Evolutionary conservation across 2,329 filamentous ascomycete genomes (phyloP).

Genomic region (Nothophoma quercina): DNA sequence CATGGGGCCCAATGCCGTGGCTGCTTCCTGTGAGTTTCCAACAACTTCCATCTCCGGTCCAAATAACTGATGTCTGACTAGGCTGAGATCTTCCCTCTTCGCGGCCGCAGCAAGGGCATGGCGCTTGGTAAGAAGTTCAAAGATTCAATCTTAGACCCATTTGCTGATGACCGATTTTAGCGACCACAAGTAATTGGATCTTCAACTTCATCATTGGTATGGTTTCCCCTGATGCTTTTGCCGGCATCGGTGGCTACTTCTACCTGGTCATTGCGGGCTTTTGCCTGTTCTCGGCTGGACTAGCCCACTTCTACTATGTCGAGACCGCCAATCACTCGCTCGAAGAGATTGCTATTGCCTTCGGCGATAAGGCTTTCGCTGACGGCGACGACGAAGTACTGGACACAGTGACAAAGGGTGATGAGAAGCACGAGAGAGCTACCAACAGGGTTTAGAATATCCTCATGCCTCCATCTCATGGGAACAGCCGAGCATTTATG

Average conservation of each 20-base stretch:
- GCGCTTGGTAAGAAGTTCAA: constrained; percentile 29
- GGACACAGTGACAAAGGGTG: constrained; percentile 15
- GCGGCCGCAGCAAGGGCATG: constrained; percentile 52
- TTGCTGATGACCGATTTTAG: no score
- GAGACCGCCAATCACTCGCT: constrained; percentile 51
- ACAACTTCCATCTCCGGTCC: no score
- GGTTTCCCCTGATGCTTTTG: constrained; percentile 54
- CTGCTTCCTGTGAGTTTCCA: constrained; percentile 46
- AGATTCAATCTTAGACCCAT: no score
- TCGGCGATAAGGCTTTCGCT: constrained; percentile 53
- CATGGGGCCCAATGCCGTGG: constrained; percentile 54
- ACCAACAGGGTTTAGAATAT: constrained; percentile 8
- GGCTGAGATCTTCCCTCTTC: constrained; percentile 49
- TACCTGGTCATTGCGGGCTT: constrained; percentile 54
- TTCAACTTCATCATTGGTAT: constrained; percentile 52
- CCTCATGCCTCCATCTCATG: no score
- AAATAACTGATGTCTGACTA: no score
- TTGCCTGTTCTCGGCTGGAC: constrained; percentile 48
- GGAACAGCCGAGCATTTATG: no score
- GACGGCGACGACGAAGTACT: constrained; percentile 29
- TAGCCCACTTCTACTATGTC: constrained; percentile 53
- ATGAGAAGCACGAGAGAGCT: constrained; percentile 15
- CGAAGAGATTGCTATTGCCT: constrained; percentile 52
- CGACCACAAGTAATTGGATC: constrained; percentile 51
- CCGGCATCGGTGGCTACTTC: constrained; percentile 53